phyloP scores from a whole-genome alignment of 129 eudicot species.

The Arctium lappa region DNA sequence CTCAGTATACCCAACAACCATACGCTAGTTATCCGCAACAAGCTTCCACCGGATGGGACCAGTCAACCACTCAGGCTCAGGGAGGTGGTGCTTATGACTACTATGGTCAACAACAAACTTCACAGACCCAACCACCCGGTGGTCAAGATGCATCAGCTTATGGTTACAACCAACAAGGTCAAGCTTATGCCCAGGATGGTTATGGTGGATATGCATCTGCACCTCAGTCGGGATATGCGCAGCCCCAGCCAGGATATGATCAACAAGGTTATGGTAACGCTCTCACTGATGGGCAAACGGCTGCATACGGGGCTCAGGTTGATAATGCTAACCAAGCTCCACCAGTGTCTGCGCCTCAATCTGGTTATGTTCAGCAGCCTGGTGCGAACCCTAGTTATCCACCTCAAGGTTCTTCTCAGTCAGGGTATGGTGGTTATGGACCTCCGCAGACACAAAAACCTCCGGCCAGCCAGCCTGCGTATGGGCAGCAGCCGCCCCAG shows the following conservation, averaged over 20 bases:
- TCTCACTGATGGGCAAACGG: conserved; percentile 61
- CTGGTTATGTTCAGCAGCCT: conserved; percentile 49
- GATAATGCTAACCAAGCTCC: conserved; percentile 58
- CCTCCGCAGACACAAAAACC: conserved; percentile 68
- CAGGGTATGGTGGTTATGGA: conserved; percentile 63
- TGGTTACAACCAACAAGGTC: conserved; percentile 61
- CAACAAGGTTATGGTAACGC: conserved; percentile 58
- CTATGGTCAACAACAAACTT: conserved; percentile 65
- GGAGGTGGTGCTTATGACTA: conserved; percentile 68
- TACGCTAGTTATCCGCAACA: conserved; percentile 74
- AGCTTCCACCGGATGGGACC: conserved; percentile 65
- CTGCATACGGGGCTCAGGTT: conserved; percentile 58
- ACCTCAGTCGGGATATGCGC: conserved; percentile 41
- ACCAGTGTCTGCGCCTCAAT: conserved; percentile 34
- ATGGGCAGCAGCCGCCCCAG: conserved; percentile 78
- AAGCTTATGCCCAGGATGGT: conserved; percentile 75
- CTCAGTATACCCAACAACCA: conserved; percentile 60
- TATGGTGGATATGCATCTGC: conserved; percentile 64
- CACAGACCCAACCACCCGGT: conserved; percentile 54
- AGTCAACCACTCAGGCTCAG: conserved; percentile 52
- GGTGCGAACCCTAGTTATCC: conserved; percentile 58
- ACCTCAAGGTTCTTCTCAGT: conserved; percentile 57
- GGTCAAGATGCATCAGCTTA: conserved; percentile 55
- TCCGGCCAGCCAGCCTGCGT: conserved; percentile 46
- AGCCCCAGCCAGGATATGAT: conserved; percentile 25